These are phyloP conservation scores for Pseudogymnoascus sp. DNA, from an alignment of 2,329 filamentous ascomycete species.

Conservation along the genomic window DNA sequence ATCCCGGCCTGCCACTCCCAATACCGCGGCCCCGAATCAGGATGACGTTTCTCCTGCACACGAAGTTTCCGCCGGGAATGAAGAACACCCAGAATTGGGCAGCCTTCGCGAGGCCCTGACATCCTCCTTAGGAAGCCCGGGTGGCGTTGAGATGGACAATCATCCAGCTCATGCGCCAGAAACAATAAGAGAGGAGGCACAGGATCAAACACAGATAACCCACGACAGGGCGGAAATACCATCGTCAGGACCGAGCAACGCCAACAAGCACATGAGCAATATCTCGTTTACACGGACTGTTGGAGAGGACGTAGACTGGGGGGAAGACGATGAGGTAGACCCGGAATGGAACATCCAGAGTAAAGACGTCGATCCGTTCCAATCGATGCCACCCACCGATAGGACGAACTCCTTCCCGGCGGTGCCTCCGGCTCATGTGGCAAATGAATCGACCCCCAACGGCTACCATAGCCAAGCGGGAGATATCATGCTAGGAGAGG, in stretches of 20 bases:
- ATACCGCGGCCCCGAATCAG: slow-evolving; percentile 4
- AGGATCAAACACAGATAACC: background rate
- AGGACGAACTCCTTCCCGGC: slow-evolving; percentile 56
- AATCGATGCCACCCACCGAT: slow-evolving; percentile 48
- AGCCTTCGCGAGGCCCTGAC: slow-evolving; percentile 21
- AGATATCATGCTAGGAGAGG: slow-evolving; percentile 34
- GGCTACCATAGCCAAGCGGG: slow-evolving; percentile 41
- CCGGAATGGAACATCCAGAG: slow-evolving; percentile 46
- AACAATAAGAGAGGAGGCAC: slow-evolving; percentile 11
- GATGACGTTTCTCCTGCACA: background rate
- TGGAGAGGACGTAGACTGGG: slow-evolving; percentile 52
- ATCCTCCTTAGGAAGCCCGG: slow-evolving; percentile 21
- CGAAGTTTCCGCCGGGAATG: slow-evolving; percentile 12
- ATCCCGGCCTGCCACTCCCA: slow-evolving; percentile 8
- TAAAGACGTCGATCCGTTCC: slow-evolving; percentile 48
- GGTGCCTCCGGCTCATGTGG: slow-evolving; percentile 38
- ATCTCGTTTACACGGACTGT: slow-evolving; percentile 57
- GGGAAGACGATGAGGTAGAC: slow-evolving; percentile 43
- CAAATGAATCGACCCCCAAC: slow-evolving; percentile 30
- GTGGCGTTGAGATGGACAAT: slow-evolving; percentile 23
- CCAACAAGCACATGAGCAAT: slow-evolving; percentile 48
- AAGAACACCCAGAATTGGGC: slow-evolving; percentile 17
- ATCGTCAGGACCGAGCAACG: slow-evolving; percentile 22
- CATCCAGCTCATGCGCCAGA: slow-evolving; percentile 17
- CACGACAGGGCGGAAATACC: slow-evolving; percentile 17